These are phyloP conservation scores for Akanthomyces muscarius DNA, from an alignment of 2,329 filamentous ascomycete genomes.

Conservation along the genomic window DNA sequence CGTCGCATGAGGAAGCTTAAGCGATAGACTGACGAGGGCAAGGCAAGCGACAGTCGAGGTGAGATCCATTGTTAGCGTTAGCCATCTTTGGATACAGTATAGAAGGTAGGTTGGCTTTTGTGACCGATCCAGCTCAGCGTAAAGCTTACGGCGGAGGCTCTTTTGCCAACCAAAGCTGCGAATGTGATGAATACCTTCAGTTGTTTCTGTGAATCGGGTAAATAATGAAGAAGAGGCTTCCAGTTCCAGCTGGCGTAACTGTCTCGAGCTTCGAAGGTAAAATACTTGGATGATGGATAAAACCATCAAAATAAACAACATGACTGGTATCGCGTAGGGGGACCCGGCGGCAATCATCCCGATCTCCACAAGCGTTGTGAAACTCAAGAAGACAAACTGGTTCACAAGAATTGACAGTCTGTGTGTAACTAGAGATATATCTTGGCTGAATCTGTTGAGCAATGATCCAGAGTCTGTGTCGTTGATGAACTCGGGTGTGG, in stretches of 20 bases:
- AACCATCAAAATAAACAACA: conserved; percentile 32
- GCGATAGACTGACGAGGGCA: conserved; percentile 32
- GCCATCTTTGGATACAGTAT: conserved; percentile 43
- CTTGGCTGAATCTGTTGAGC: conserved; percentile 10
- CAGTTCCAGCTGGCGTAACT: conserved; percentile 50
- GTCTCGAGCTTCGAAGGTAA: conserved; percentile 48
- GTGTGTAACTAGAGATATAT: conserved; percentile 3
- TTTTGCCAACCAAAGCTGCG: conserved; percentile 24
- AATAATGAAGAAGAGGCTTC: conserved; percentile 47
- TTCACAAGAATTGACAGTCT: not conserved
- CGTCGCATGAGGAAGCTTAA: not conserved
- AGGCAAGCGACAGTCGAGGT: conserved; percentile 28
- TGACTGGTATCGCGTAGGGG: conserved; percentile 24
- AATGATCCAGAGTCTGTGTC: not conserved
- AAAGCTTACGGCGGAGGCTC: conserved; percentile 38
- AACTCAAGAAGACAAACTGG: not conserved
- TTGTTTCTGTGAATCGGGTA: conserved; percentile 35
- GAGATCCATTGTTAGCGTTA: conserved; percentile 41
- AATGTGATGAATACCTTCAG: conserved; percentile 24
- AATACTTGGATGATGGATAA: conserved; percentile 22
- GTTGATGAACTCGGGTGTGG: not conserved
- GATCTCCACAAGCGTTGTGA: conserved; percentile 24
- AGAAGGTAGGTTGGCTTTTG: conserved; percentile 32
- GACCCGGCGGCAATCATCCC: conserved; percentile 24
- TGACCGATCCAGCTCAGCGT: conserved; percentile 35